These are phyloP conservation scores for Dactylonectria macrodidyma DNA, from an alignment of 2,329 filamentous ascomycete species.

Conservation along the genomic window DNA sequence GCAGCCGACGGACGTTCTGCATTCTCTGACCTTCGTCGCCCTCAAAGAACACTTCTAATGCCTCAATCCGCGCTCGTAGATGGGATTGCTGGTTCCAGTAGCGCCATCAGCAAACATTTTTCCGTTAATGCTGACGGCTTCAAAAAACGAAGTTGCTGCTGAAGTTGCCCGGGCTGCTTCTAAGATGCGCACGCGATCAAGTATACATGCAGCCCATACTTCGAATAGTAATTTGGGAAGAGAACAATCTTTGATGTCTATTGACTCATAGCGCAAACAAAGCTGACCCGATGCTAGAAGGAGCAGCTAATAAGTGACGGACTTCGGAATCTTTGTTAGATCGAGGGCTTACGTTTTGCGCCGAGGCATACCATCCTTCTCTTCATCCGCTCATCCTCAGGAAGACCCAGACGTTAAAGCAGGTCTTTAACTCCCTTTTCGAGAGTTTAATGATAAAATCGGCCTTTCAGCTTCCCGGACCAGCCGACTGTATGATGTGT, in stretches of 20 bases:
- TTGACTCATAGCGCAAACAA: slow-evolving; percentile 12
- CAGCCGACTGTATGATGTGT: neutral
- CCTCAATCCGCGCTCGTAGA: neutral
- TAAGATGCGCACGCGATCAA: slow-evolving; percentile 17
- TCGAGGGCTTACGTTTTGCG: neutral
- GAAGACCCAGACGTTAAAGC: neutral
- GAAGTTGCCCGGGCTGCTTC: slow-evolving; percentile 36
- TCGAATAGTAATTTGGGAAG: neutral
- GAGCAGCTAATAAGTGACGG: neutral
- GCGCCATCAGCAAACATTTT: slow-evolving; percentile 16
- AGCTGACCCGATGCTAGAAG: neutral
- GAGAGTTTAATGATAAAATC: slow-evolving; percentile 9
- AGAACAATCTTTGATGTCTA: neutral
- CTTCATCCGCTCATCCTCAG: neutral
- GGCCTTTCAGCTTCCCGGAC: neutral
- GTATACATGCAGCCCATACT: neutral
- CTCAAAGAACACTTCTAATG: neutral
- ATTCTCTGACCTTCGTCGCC: neutral
- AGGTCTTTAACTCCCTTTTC: slow-evolving; percentile 3
- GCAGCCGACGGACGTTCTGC: slow-evolving; percentile 8
- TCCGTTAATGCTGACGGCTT: slow-evolving; percentile 5
- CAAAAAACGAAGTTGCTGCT: slow-evolving; percentile 36
- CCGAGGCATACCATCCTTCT: neutral
- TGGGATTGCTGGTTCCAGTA: slow-evolving; percentile 22
- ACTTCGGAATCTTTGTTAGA: neutral